phyloP scores from a whole-genome alignment of 1,284 basidiomycete genomes.

The Cystobasidiaceae sp. region DNA sequence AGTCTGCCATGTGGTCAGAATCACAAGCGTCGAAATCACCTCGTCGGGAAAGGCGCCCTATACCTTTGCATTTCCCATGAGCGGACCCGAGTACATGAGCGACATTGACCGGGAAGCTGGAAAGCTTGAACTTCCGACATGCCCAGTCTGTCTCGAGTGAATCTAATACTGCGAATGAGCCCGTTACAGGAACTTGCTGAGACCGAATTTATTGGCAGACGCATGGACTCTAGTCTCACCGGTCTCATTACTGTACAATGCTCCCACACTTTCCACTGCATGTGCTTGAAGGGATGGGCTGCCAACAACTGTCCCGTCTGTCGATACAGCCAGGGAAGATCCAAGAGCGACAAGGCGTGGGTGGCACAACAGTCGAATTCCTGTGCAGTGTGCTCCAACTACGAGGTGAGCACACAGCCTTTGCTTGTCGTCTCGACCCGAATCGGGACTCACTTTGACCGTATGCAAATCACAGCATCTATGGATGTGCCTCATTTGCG shows the following conservation, averaged over 20 bases:
- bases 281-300: conserved; percentile 86
- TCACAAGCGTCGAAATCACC: conserved; percentile 67
- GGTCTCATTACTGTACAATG: conserved; percentile 81
- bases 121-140: conserved; percentile 76
- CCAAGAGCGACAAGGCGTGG: conserved; percentile 31
- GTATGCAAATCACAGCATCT: too few species aligned
- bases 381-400: conserved; percentile 51
- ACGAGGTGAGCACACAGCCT: conserved; percentile 16
- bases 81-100: conserved; percentile 45
- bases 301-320: conserved; percentile 73
- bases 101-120: conserved; percentile 15
- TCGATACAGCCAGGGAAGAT: conserved; percentile 72
- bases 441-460: too few species aligned
- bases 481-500: conserved; percentile 95
- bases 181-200: not conserved
- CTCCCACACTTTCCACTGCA: conserved; percentile 89
- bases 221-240: conserved; percentile 88
- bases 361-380: conserved; percentile 28
- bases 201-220: conserved; percentile 39
- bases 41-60: conserved; percentile 59
- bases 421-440: conserved; percentile 60
- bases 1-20: conserved; percentile 72
- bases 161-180: not conserved
- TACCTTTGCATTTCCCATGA: conserved; percentile 50
- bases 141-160: conserved; percentile 86